Evolutionary conservation across 768 basidiomycete species (phyloP).

Genomic region (Hygrophorus russula): DNA sequence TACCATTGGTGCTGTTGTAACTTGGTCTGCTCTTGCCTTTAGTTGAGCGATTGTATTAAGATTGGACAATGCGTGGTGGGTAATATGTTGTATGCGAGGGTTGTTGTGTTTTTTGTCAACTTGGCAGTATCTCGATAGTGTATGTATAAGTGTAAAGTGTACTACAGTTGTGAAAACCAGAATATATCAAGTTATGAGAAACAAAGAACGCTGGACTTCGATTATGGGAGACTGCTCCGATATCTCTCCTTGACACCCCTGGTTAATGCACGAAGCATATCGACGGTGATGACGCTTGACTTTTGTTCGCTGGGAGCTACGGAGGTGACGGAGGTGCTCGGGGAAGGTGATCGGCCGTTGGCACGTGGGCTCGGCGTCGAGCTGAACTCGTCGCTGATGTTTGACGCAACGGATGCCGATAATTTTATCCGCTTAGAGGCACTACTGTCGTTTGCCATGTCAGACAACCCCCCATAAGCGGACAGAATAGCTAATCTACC

Average conservation of each 20-base stretch:
- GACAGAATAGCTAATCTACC: slow-evolving; percentile 19
- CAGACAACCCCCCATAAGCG: neutral
- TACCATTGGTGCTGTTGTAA: slow-evolving; percentile 55
- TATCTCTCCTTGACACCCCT: slow-evolving; percentile 43
- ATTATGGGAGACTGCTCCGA: slow-evolving; percentile 2
- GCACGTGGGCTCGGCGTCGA: slow-evolving; percentile 22
- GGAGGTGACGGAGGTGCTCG: slow-evolving; percentile 32
- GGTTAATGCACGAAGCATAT: slow-evolving; percentile 55
- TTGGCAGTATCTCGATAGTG: too few relatives aligned
- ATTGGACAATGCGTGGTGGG: neutral
- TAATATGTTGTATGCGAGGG: neutral
- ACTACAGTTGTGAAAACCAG: too few relatives aligned
- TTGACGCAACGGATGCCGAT: slow-evolving; percentile 20
- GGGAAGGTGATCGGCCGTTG: slow-evolving; percentile 33
- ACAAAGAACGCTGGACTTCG: too few relatives aligned
- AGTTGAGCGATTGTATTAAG: neutral
- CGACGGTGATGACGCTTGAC: slow-evolving; percentile 45
- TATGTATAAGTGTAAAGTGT: too few relatives aligned
- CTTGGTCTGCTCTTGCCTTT: slow-evolving; percentile 69
- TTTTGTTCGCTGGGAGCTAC: slow-evolving; percentile 11
- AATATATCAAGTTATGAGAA: neutral
- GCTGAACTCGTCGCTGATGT: slow-evolving; percentile 20
- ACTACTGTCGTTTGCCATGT: slow-evolving; percentile 1
- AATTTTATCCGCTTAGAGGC: slow-evolving; percentile 21
- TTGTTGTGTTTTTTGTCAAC: neutral